These are phyloP conservation scores for Chamaecrista fasciculata DNA, from an alignment of 306 rosid genomes.

Conservation along the genomic window DNA sequence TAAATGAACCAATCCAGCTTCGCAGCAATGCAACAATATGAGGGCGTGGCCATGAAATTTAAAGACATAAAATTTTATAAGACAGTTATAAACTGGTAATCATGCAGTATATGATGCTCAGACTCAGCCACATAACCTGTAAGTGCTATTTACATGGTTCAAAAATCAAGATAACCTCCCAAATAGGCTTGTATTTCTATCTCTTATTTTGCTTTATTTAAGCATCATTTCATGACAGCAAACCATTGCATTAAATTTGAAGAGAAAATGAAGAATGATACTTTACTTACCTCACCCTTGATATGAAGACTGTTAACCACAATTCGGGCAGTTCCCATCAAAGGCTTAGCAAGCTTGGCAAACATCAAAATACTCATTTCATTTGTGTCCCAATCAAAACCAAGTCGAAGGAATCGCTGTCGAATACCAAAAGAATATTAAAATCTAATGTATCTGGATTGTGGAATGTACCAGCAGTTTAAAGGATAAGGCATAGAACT, in stretches of 20 bases:
- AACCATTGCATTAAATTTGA: not conserved
- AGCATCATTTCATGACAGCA: not conserved
- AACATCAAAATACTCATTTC: conserved; percentile 88
- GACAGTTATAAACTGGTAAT: not conserved
- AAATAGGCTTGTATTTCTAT: not conserved
- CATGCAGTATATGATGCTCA: not conserved
- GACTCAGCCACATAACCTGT: no score
- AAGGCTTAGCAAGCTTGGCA: conserved; percentile 87
- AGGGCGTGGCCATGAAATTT: not conserved
- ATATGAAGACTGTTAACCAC: conserved; percentile 91
- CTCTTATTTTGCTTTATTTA: conserved; percentile 7
- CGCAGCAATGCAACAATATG: conserved; percentile 11
- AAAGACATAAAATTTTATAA: not conserved
- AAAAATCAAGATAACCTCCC: conserved; percentile 22
- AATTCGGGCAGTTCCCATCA: conserved; percentile 89
- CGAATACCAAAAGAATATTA: conserved; percentile 34
- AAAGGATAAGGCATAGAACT: conserved; percentile 5
- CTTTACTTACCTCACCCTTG: conserved; percentile 86
- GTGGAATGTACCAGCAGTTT: conserved; percentile 11
- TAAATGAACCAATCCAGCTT: conserved; percentile 5
- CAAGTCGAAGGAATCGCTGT: conserved; percentile 75
- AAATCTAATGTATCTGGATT: conserved; percentile 18
- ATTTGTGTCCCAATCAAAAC: conserved; percentile 93
- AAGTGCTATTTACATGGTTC: conserved; percentile 4
- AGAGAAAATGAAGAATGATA: conserved; percentile 20